These are phyloP conservation scores for Silene latifolia DNA, from an alignment of 148 eudicot genomes.

Conservation along the genomic window DNA sequence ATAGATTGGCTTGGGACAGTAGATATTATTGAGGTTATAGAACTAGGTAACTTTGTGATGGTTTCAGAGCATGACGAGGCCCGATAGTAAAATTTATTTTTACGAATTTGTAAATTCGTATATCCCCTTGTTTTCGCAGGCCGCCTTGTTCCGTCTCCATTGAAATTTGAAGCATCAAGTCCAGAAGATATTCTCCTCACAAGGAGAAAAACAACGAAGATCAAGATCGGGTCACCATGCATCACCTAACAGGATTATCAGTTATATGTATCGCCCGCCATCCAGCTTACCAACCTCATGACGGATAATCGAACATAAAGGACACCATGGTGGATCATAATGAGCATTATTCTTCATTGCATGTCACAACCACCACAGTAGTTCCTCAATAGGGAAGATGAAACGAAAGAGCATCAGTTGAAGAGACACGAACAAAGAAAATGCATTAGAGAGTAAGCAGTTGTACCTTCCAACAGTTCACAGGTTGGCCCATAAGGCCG, in stretches of 20 bases:
- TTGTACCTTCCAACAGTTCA: constrained; percentile 8
- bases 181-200: too few relatives aligned
- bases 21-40: too few relatives aligned
- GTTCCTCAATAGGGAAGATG: constrained; percentile 29
- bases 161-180: too few relatives aligned
- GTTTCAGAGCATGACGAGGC: neutral
- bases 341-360: constrained; percentile 27
- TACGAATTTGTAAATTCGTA: too few relatives aligned
- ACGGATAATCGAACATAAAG: neutral
- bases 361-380: constrained; percentile 33
- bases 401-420: constrained; percentile 27
- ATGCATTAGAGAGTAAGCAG: neutral
- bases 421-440: neutral
- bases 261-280: neutral
- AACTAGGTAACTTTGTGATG: neutral
- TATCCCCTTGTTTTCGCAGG: too few relatives aligned
- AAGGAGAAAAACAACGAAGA: neutral
- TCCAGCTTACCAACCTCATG: neutral
- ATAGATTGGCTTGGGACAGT: too few relatives aligned
- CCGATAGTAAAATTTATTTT: neutral
- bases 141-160: too few relatives aligned
- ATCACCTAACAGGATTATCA: too few relatives aligned
- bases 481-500: constrained; percentile 11
- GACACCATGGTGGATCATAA: constrained; percentile 12
- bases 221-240: neutral